Base-by-base conservation (phyloP, 176 grass and related monocot species). In the Bromus sterilis region DNA sequence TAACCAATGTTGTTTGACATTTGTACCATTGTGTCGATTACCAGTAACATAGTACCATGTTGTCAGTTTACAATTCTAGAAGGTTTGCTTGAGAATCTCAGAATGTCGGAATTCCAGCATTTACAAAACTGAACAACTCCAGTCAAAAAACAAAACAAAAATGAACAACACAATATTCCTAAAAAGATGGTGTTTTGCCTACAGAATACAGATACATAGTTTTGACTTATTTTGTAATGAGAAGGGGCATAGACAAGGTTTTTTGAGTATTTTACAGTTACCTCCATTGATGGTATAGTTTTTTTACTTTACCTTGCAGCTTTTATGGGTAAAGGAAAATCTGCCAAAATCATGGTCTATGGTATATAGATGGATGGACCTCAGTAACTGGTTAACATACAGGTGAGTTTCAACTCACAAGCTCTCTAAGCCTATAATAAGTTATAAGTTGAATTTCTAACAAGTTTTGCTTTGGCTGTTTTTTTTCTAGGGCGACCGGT, bases 351-450 rank as follows among this genome's bases (percentile, higher is more conserved):
- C 89, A 44, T 94, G 92, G 94, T 89, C 94, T 61, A 87, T 94
- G 90, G 86, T 92, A 76, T 89, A 58, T 70, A 89, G 94, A 70
- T 97, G 94, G 92, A 94, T 97, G 92, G 91, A 97, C 87, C 86
- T 97, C 36, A 94, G 94, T 66, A 92, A 92, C n/a, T 97, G 94
- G 94, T 84, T 97, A 92, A 86, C 92, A 81, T 97, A 92, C 83
- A 91, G 94, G 94, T 94, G 80, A 67, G 33, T 41, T 71, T 69
- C 63, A 33, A 33, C 57, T 9, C 11, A 72, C 56, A 78, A 74
- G 20, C 69, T 20, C 46, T 7, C 34, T 44, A 16, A 56, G 75
- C 72, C 61, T 78, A 8, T 24, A 21, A 4, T 59, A 23, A 83
- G 15, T 24, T 57, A 51, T 69, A 13, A 56, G 13, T 64, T 79